A percentile compares a stretch with the other conserved stretches of the same genome.
Conservation (phyloP, 2,329 filamentous ascomycete genomes). For the Monilinia vaccinii-corymbosi region DNA sequence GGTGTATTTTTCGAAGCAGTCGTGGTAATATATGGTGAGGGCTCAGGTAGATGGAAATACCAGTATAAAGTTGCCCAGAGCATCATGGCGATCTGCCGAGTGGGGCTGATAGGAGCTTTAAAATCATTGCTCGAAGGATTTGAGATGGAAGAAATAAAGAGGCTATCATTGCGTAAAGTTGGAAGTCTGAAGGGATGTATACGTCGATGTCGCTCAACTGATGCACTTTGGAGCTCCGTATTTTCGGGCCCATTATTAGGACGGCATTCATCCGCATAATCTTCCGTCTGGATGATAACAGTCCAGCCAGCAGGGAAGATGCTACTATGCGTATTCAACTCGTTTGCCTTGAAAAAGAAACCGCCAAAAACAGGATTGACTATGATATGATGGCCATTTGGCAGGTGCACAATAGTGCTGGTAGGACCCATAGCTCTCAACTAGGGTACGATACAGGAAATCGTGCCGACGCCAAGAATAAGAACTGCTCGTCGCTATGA, state of each 20-base stretch:
- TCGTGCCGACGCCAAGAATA: neutral
- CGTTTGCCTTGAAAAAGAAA: conserved; percentile 77
- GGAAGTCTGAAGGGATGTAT: conserved; percentile 63
- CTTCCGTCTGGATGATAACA: conserved; percentile 68
- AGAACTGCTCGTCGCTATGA: neutral
- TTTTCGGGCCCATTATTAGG: conserved; percentile 22
- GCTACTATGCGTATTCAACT: conserved; percentile 58
- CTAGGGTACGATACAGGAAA: neutral
- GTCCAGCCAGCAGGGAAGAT: conserved; percentile 85
- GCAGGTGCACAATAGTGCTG: conserved; percentile 52
- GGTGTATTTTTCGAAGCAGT: conserved; percentile 57
- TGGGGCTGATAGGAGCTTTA: conserved; percentile 70
- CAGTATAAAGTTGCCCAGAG: conserved; percentile 90
- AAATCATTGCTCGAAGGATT: conserved; percentile 73
- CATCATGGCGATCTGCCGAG: conserved; percentile 91
- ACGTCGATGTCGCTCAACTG: conserved; percentile 31
- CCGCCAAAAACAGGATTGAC: conserved; percentile 87
- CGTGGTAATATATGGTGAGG: conserved; percentile 53
- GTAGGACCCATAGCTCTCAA: conserved; percentile 19
- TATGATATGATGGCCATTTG: conserved; percentile 77
- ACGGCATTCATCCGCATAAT: conserved; percentile 26
- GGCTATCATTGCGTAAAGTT: conserved; percentile 66
- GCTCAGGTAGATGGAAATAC: conserved; percentile 89
- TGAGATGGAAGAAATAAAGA: conserved; percentile 89
- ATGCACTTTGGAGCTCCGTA: conserved; percentile 26